Base-by-base conservation (phyloP, 1,139 yeast genomes). In the Yamadazyma pseudoaaseri region DNA sequence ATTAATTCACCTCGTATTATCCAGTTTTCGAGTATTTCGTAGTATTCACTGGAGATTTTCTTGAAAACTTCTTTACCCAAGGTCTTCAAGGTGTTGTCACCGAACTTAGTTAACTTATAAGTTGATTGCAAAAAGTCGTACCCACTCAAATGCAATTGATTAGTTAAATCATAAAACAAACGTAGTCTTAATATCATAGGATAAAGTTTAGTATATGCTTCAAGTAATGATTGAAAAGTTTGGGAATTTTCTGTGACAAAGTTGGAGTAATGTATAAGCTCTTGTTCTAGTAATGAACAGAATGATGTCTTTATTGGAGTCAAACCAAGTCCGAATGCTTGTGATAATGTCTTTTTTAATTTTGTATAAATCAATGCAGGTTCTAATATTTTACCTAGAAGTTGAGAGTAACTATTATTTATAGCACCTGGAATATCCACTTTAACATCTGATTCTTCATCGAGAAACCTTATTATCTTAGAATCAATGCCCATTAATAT, bases 401-500 rank as follows among this genome's bases (percentile, higher is more conserved):
- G 47, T 0, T 81, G 79, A 26, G 83, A 67, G 24, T 76, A 64
- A 15, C 90, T 77, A 41, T 72, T 73, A 16, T 80, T 75, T 9
- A 86, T 56, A 23, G 65, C 59, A 1, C 60, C 45, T 0, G 95
- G 89, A 8, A 86, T 54, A 26, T 57, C 60, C 11, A 45, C 37
- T 14, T 23, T 28, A 6, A 62, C 46, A 10, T 63, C 54, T 14
- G 47, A 47, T 17, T 50, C 48, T 6, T 62, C 58, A 5, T 56
- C 56, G 5, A 48, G 49, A 56, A 83, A 73, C 1, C 76, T 69
- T 33, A 87, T 73, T 27, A 78, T 48, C 26, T 71, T 73, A 1
- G 95, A 80, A 29, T 85, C 83, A 6, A 86, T 70, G 0, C 96
- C 97, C 16, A 82, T 69, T 20, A 90, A 58, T 0, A 86, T 75